phyloP scores from a whole-genome alignment of 2,329 filamentous ascomycete genomes.

The Xylariomycetidae sp. region DNA sequence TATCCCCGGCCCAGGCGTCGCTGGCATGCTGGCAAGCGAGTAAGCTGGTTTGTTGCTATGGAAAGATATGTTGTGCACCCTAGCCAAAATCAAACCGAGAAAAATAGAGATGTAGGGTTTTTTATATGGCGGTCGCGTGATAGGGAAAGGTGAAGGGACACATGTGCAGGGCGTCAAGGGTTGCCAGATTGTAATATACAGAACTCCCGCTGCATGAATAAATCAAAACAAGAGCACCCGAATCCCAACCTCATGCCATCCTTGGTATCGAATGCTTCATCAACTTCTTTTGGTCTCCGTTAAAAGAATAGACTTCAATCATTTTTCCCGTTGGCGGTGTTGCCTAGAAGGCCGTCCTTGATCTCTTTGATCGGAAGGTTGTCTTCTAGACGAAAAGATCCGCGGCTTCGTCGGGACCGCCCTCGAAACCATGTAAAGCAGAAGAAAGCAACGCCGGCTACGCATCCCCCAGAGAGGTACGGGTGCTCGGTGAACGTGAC shows the following conservation, averaged over 20 bases:
- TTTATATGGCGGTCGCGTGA: no score
- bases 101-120: no score
- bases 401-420: constrained; percentile 48
- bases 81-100: constrained; percentile 15
- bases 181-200: constrained; percentile 26
- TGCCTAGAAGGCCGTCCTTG: constrained; percentile 63
- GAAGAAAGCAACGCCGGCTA: constrained; percentile 52
- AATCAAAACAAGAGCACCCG: no score
- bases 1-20: no score
- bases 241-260: no score
- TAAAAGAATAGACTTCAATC: constrained; percentile 31
- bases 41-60: constrained; percentile 5
- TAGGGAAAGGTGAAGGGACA: no score
- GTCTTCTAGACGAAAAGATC: constrained; percentile 60
- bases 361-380: constrained; percentile 44
- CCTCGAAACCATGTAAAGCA: constrained; percentile 50
- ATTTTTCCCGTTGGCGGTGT: constrained; percentile 45
- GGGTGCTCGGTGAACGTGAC: constrained; percentile 56
- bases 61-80: constrained; percentile 8
- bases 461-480: constrained; percentile 51
- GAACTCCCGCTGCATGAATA: constrained; percentile 19
- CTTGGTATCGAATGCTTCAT: no score
- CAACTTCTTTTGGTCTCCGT: neutral
- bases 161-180: constrained; percentile 17
- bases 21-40: no score